Evolutionary conservation across 1,284 basidiomycete species (phyloP), one percentile per base, ranked within the genome.

Genomic region (Rhodofomes roseus): DNA sequence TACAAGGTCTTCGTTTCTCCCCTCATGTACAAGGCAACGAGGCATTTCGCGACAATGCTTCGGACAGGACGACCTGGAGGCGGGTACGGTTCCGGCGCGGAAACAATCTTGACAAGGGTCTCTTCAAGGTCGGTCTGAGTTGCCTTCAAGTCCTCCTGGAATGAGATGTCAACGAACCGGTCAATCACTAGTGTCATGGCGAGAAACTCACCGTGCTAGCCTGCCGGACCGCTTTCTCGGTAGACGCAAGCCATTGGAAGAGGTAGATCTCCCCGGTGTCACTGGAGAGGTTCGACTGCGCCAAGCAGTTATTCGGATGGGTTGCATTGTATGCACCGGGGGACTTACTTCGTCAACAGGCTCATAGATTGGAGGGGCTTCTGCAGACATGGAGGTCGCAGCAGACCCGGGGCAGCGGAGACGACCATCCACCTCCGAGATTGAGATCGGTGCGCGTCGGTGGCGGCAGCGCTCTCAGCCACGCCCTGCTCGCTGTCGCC

Each of bases 1-100:
- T 95, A 98, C 55, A 97, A 75, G 1, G 89, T 86, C 70, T 88
- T 84, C 2, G 88, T 89, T 70, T 98, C 95, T 64, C 91, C 92
- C 18, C 87, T 83, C 37, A 80, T 82, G 74, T 96, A 96, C n/a
- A 97, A 68, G 22, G 80, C 73, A 56, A 93, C 76, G 48, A 98
- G 75, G 68, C 92, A 94, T 77, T 92, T 81, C 6, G 92, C 86
- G 52, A 91, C 82, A 2, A 94, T 78, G 62, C 91, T 89, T 40
- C 96, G 83, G 54, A 95, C 77, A 2, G 93, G 93, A 23, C 95
- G 86, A 22, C 96, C 95, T 1, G 95, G 94, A 39, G 80, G 72
- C 14, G 93, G 92, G 63, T 88, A 90, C 4, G 81, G 79, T 27
- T 84, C 79, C 3, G 80, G 74, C 1, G 83, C 81, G 27, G 82